These are phyloP conservation scores for Leccinum cinnamomeum DNA, from an alignment of 1,284 basidiomycete species.

Conservation along the genomic window DNA sequence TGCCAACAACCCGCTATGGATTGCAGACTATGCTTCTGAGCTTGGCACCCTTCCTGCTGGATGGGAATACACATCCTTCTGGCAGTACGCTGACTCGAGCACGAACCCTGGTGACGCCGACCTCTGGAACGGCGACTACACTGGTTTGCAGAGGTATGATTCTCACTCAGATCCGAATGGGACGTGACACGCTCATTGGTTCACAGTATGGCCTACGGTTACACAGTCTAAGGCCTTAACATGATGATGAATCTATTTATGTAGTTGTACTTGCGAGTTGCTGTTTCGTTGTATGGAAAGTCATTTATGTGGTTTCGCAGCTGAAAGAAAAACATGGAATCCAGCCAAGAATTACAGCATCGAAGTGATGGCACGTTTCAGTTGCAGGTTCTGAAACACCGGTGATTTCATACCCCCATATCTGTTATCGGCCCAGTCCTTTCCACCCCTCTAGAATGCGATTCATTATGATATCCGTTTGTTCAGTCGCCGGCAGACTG, in stretches of 20 bases:
- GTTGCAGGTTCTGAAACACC: background rate
- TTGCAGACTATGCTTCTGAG: constrained; percentile 52
- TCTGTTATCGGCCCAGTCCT: background rate
- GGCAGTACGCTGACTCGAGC: constrained; percentile 59
- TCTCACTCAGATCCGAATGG: background rate
- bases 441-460: background rate
- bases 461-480: no score
- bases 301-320: background rate
- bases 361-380: background rate
- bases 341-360: background rate
- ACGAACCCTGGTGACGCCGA: constrained; percentile 58
- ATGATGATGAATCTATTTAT: background rate
- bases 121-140: constrained; percentile 48
- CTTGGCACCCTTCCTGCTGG: constrained; percentile 57
- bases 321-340: background rate
- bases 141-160: constrained; percentile 27
- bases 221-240: background rate
- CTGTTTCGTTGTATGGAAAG: background rate
- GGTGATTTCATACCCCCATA: no score
- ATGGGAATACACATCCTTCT: constrained; percentile 58
- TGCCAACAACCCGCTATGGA: constrained; percentile 54
- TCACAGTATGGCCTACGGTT: constrained; percentile 22
- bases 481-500: no score
- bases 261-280: background rate
- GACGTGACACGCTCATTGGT: background rate